Base-by-base conservation (phyloP, 2,329 filamentous ascomycete species). In the Lojkania enalia region DNA sequence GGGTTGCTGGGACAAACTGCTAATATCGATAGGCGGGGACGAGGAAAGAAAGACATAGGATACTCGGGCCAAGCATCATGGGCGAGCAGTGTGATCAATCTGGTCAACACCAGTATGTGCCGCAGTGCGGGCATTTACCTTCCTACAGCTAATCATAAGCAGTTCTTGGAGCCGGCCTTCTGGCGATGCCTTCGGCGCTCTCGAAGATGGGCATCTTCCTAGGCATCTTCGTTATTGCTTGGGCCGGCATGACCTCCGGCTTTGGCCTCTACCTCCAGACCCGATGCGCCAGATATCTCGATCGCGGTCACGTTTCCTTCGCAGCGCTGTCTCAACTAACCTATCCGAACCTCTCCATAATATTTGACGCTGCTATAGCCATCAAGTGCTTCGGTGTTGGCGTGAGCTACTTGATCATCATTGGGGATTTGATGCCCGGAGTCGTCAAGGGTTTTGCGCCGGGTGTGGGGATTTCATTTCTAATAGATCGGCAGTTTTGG, bases 331-430 rank as follows among this genome's bases (percentile, higher is more conserved):
- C 90, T 12, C 92, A 99, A 69, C 83, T 99, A 52, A 97, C 94
- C 4, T 99, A 97, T 62, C 94, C 94, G 1, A 96, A 96, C 67
- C 90, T 92, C 2, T 89, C 94, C 6, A 90, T 99, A 35, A 79
- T 97, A 35, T 99, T 99, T 69, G 94, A 99, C 72, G 85, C 86
- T 5, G 94, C 94, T 4, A 99, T 99, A 66, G 90, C 92, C 11
- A 84, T 99, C 64, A 99, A 99, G 70, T 99, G 94, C 71, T 99
- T 99, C 66, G 94, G 94, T 27, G 94, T 99, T 7, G 94, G 88
- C 16, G 89, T 97, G 48, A 96, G 90, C 60, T 99, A 99, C 73
- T 82, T 99, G 60, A 99, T 99, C 64, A 97, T 99, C 63, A 97
- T 99, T 58, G 94, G 94, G 39, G 94, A 99, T 68, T 76, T 99